Evolutionary conservation across 768 basidiomycete species (phyloP).

Genomic region (Lactarius quietus): DNA sequence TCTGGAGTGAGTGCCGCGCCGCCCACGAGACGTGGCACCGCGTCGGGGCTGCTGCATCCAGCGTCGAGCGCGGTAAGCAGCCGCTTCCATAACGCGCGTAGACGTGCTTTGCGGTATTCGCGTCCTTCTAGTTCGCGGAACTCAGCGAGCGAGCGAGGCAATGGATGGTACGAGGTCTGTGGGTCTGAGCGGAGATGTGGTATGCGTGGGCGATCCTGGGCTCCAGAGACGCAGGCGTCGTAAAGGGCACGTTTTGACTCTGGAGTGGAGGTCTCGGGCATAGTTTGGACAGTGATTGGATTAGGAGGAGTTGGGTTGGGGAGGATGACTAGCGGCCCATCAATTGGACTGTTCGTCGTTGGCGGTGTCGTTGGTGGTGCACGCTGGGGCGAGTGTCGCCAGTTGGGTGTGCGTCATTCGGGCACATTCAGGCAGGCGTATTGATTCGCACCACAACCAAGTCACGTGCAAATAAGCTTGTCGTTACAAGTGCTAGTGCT

Average conservation of each 20-base stretch:
- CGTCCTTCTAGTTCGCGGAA: constrained; percentile 64
- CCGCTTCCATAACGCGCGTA: constrained; percentile 61
- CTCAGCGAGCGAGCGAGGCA: constrained; percentile 53
- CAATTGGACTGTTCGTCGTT: background rate
- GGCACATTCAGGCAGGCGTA: background rate
- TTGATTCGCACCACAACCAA: background rate
- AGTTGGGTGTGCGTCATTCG: background rate
- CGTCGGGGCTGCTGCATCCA: constrained; percentile 28
- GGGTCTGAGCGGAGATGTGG: constrained; percentile 58
- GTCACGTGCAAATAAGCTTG: constrained; percentile 16
- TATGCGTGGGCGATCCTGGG: constrained; percentile 52
- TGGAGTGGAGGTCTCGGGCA: constrained; percentile 22
- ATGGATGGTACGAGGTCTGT: constrained; percentile 34
- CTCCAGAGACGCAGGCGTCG: constrained; percentile 50
- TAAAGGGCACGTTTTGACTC: constrained; percentile 49
- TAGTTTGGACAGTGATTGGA: constrained; percentile 20
- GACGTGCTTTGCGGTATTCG: constrained; percentile 54
- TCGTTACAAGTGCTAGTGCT: background rate
- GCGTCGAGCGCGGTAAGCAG: constrained; percentile 39
- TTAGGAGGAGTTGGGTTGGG: background rate
- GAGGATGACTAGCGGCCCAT: constrained; percentile 4
- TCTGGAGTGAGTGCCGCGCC: constrained; percentile 16
- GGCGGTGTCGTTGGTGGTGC: background rate
- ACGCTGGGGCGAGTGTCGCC: background rate
- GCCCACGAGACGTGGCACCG: constrained; percentile 26